phyloP scores from a whole-genome alignment of 306 rosid genomes.

The Citrullus amarus region DNA sequence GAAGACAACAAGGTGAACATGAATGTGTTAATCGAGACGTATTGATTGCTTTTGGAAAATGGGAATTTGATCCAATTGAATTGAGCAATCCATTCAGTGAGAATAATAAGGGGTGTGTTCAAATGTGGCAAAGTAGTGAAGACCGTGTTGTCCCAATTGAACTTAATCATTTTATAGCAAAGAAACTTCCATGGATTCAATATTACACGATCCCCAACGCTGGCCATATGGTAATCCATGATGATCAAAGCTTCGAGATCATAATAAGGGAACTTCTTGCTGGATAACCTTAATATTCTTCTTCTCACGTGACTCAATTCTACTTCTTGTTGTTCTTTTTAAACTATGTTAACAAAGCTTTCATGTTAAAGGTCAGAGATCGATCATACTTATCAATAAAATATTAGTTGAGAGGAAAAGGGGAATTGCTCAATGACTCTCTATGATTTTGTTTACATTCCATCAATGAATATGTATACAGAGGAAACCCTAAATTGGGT shows the following conservation, averaged over 20 bases:
- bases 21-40: slow-evolving; percentile 55
- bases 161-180: slow-evolving; percentile 33
- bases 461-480: too few species aligned
- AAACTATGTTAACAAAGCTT: too few species aligned
- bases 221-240: slow-evolving; percentile 40
- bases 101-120: slow-evolving; percentile 13
- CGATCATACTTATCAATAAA: too few species aligned
- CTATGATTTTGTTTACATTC: too few species aligned
- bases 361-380: too few species aligned
- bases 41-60: slow-evolving; percentile 20
- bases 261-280: slow-evolving; percentile 32
- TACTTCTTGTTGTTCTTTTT: too few species aligned
- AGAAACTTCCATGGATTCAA: slow-evolving; percentile 60
- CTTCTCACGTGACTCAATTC: too few species aligned
- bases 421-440: too few species aligned
- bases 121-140: slow-evolving; percentile 58
- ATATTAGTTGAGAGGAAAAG: too few species aligned
- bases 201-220: slow-evolving; percentile 54
- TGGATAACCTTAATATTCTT: too few species aligned
- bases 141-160: slow-evolving; percentile 42
- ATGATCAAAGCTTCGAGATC: slow-evolving; percentile 25
- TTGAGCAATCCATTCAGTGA: background rate
- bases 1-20: slow-evolving; percentile 45
- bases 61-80: background rate
- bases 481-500: too few species aligned